These are phyloP conservation scores for Capillidium rhysosporum DNA, from an alignment of 371 early-diverging fungal genomes.

Conservation along the genomic window DNA sequence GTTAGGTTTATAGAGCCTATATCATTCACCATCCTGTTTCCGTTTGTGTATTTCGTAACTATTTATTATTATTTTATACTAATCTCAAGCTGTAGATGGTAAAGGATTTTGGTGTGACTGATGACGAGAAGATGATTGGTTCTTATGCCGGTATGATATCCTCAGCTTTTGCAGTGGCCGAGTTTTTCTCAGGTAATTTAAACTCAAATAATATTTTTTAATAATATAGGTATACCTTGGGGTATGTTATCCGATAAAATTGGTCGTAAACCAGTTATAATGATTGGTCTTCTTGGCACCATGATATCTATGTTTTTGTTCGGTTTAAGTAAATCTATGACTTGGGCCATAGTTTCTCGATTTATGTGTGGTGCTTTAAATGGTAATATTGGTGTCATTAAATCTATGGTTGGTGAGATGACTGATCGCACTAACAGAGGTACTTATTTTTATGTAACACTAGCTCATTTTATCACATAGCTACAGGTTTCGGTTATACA, in stretches of 20 bases:
- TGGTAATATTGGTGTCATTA: conserved; percentile 63
- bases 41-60: conserved; percentile 36
- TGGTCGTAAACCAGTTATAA: conserved; percentile 66
- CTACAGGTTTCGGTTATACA: conserved; percentile 2
- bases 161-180: conserved; percentile 34
- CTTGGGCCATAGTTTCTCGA: conserved; percentile 42
- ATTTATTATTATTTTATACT: conserved; percentile 5
- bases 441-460: not conserved
- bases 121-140: conserved; percentile 8
- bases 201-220: not conserved
- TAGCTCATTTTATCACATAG: not conserved
- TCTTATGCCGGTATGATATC: conserved; percentile 43
- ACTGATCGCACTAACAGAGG: conserved; percentile 44
- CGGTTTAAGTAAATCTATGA: conserved; percentile 42
- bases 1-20: conserved; percentile 37
- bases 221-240: conserved; percentile 18
- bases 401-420: conserved; percentile 68
- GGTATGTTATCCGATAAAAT: conserved; percentile 30
- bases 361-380: conserved; percentile 52
- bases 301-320: conserved; percentile 40
- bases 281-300: conserved; percentile 59
- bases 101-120: conserved; percentile 7
- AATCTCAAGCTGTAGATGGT: conserved; percentile 5
- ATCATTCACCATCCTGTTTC: conserved; percentile 30
- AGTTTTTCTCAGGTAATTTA: conserved; percentile 28